Evolutionary conservation across 1,284 basidiomycete genomes (phyloP), one percentile per base, ranked within the genome.

Genomic region (Ganoderma multipileum): DNA sequence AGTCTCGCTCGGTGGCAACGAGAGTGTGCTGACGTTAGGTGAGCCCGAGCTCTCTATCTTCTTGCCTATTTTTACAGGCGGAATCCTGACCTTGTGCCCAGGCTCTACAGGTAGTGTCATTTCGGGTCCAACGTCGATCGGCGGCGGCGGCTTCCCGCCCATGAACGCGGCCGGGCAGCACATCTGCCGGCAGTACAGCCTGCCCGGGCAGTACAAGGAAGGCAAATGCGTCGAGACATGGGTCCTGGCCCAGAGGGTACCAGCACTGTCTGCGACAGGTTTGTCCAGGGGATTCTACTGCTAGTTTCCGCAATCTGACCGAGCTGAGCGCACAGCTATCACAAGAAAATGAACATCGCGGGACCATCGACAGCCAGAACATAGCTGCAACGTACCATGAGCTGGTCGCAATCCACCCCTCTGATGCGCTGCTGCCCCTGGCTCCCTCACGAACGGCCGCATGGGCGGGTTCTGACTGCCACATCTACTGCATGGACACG

Each of bases 211-310:
- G 0, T 94, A 94, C 82, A 94, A 93, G 81, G 93, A 94, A 18
- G 90, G 90, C 20, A 94, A 93, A 76, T 94, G 93, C 75, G 91
- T 94, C 58, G 93, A 94, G 76, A 94, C 94, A 78, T 94, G 93
- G 93, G 92, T 2, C 93, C 93, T 18, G 93, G 93, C 2, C 92
- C 92, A 61, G 87, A 91, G 79, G 92, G 93, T 0, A 91, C 92
- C 54, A 92, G 93, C 28, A 94, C 92, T 0, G 93, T 94, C 0
- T 94, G 93, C 76, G 93, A 94, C 83, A 82, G 91, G 85, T 89
- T 75, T 70, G 86, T 80, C 18, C 26, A 23, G 59, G n/a, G 38
- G 30, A 62, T 52, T 33, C 12, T 14, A 60, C 71, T 67, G 67
- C 62, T 67, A 64, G 47, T 33, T 44, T 30, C 6, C 30, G 30